Base-by-base conservation (phyloP, 1,284 basidiomycete genomes). In the Ceraceosorus guamensis region DNA sequence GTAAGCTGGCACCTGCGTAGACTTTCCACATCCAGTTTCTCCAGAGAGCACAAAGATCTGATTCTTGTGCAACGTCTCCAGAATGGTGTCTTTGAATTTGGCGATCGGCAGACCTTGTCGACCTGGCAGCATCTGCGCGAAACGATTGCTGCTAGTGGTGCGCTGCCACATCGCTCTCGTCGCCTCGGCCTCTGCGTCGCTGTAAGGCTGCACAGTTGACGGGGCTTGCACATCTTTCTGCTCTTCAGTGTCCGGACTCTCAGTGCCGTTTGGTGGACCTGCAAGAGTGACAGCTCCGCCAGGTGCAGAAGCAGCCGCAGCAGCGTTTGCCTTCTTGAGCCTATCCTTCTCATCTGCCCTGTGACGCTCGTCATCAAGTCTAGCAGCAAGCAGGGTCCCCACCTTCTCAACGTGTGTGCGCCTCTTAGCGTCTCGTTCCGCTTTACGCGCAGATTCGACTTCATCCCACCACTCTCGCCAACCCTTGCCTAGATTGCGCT, bases 21-120 rank as follows among this genome's bases (percentile, higher is more conserved):
- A 96, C 79, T 99, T 99, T 13, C 93, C 95, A 70, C 91, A 99
- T 67, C 95, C 95, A 4, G 95, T 99, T 79, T 98, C 95, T 46
- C 95, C 95, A 69, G 91, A 93, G 0, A 99, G 81, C 0, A 98
- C 91, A 43, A 97, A 81, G 14, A 96, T 83, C 71, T 95, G 92
- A 5, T 85, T 85, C n/a, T 80, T 77, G 48, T 88, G 85, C 47
- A 98, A 78, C 0, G 83, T 82, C 5, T 83, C 79, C 18, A 89
- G 79, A 53, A 98, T 95, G 48, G 84, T 78, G 4, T 87, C 76
- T 33, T 90, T 84, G 78, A 90, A 92, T 14, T 82, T 80, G 10
- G 91, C 89, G 68, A 99, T 98, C 0, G 95, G 95, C 1, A 99
- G 80, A 10, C 77, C 79, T 56, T 87, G 84, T 44, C 92, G 84